Percentiles rank a stretch among this genome's conserved stretches.
Conservation (phyloP, 129 eudicot genomes). For the Silybum marianum region DNA sequence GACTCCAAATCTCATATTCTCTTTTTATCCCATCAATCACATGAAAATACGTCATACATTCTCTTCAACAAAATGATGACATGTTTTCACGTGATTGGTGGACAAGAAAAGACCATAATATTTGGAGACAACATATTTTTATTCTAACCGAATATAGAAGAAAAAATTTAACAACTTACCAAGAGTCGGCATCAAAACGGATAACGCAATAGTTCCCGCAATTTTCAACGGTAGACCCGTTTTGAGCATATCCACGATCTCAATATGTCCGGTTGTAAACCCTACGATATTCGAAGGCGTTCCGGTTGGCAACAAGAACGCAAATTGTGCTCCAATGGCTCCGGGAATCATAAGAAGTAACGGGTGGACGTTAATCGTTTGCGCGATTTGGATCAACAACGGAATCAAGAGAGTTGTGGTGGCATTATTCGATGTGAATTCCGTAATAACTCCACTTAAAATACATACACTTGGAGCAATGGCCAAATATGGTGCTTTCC, state of each 20-base stretch:
- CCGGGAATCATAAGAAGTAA: conserved; percentile 83
- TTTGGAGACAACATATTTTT: background rate
- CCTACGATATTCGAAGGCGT: conserved; percentile 89
- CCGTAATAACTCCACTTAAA: conserved; percentile 61
- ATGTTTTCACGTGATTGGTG: background rate
- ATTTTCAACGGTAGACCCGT: conserved; percentile 63
- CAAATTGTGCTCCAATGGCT: conserved; percentile 78
- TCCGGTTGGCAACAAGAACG: conserved; percentile 78
- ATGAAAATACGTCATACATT: background rate
- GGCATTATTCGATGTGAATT: conserved; percentile 86
- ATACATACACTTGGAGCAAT: conserved; percentile 64
- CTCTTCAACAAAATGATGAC: background rate
- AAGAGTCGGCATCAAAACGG: conserved; percentile 81
- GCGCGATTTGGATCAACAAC: conserved; percentile 69
- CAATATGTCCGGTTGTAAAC: conserved; percentile 71
- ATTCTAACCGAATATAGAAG: background rate
- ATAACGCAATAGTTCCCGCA: conserved; percentile 48
- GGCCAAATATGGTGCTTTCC: conserved; percentile 59
- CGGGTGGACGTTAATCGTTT: conserved; percentile 68
- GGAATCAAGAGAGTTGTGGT: conserved; percentile 77
- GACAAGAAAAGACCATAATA: too few species aligned
- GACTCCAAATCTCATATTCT: background rate
- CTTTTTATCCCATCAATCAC: background rate
- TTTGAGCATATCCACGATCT: conserved; percentile 66
- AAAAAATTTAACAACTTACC: conserved; percentile 37